Evolutionary conservation across 73 alveolate species (phyloP).

Genomic region (Diophrys appendiculata): DNA sequence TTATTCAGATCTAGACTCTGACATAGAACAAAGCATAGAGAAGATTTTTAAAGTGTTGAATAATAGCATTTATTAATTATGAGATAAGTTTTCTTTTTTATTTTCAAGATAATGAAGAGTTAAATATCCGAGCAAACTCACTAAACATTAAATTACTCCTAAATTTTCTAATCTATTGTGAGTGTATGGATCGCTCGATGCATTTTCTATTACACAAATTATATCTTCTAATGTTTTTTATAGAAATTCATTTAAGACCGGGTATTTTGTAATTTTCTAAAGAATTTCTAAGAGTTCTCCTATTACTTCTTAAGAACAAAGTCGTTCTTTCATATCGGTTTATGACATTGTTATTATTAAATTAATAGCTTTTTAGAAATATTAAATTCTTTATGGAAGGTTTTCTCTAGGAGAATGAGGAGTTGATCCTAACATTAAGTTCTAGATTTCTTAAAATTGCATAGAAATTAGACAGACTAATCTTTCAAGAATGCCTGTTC

Average conservation of each 20-base stretch:
- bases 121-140: background rate
- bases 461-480: background rate
- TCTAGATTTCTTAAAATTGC: background rate
- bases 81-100: background rate
- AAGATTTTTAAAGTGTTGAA: background rate
- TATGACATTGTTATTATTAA: background rate
- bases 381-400: constrained; percentile 4
- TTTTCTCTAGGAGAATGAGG: too few species aligned
- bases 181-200: background rate
- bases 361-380: background rate
- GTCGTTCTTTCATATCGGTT: background rate
- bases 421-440: too few species aligned
- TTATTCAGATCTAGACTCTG: background rate
- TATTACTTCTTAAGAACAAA: background rate
- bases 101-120: background rate
- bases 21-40: background rate
- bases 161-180: background rate
- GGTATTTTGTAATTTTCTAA: background rate
- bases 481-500: background rate
- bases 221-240: background rate
- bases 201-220: background rate
- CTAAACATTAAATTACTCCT: background rate
- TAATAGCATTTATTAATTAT: too few species aligned
- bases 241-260: too few species aligned
- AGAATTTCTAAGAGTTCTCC: background rate